These are phyloP conservation scores for Trichoderma polysporum DNA, from an alignment of 2,329 filamentous ascomycete species.

Conservation along the genomic window DNA sequence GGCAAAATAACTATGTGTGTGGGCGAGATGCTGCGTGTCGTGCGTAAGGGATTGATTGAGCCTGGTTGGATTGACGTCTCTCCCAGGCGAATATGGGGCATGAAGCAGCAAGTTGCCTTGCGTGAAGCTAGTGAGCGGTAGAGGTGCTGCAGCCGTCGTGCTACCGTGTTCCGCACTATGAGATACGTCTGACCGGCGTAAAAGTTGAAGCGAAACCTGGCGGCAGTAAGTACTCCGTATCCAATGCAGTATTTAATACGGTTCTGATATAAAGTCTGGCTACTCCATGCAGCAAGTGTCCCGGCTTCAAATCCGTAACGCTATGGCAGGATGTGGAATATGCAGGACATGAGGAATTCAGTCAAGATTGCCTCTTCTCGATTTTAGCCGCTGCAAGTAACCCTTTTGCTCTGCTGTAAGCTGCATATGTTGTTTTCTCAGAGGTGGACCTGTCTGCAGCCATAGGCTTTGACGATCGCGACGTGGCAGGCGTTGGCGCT, in stretches of 20 bases:
- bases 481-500: constrained; percentile 2
- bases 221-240: not conserved
- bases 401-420: not conserved
- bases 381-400: not conserved
- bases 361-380: not conserved
- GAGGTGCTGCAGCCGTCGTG: not conserved
- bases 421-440: not conserved
- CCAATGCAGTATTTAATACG: not conserved
- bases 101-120: not conserved
- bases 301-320: not conserved
- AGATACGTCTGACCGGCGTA: not conserved
- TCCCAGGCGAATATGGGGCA: not conserved
- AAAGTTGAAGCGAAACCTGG: not conserved
- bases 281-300: not conserved
- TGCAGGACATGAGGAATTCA: not conserved
- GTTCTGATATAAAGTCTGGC: not conserved
- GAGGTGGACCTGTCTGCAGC: not conserved
- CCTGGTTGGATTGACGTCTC: not conserved
- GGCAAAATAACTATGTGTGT: not conserved
- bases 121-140: not conserved
- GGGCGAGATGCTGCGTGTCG: not conserved
- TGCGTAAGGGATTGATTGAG: not conserved
- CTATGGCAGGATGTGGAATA: not conserved
- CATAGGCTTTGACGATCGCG: not conserved
- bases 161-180: not conserved